Conservation (phyloP, 129 eudicot genomes). For the Escallonia rubra region DNA sequence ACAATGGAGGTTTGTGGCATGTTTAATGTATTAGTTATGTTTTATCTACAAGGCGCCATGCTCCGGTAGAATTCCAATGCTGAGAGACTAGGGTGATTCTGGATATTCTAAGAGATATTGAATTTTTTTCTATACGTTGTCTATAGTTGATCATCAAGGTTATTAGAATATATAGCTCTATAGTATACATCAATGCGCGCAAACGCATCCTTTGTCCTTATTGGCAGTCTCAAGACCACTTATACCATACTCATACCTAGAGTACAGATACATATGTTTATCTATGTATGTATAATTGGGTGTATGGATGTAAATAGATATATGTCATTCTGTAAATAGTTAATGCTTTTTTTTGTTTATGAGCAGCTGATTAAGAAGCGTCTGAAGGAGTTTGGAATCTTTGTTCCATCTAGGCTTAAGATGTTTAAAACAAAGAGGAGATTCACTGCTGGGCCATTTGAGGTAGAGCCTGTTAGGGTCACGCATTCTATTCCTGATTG, state of each 20-base stretch:
- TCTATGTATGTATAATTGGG: no score
- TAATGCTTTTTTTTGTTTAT: slow-evolving; percentile 18
- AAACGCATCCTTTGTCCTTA: no score
- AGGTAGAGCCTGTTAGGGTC: slow-evolving; percentile 91
- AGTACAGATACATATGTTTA: no score
- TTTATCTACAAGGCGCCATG: not conserved
- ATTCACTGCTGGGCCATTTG: slow-evolving; percentile 92
- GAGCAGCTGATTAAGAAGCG: slow-evolving; percentile 93
- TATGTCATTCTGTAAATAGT: not conserved
- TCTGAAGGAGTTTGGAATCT: slow-evolving; percentile 92
- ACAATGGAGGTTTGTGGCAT: slow-evolving; percentile 83
- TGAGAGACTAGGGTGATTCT: not conserved
- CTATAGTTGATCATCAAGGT: not conserved
- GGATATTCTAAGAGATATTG: not conserved
- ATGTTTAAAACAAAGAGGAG: slow-evolving; percentile 63
- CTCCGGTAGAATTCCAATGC: not conserved
- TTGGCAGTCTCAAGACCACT: no score
- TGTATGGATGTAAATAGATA: no score
- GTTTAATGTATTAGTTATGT: not conserved
- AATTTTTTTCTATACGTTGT: not conserved
- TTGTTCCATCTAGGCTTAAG: slow-evolving; percentile 92
- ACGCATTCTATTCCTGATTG: slow-evolving; percentile 99
- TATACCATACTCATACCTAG: no score
- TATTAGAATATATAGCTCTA: not conserved
- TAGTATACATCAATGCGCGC: no score